phyloP scores from a whole-genome alignment of 2,329 filamentous ascomycete species.

The Colletotrichum sansevieriae region DNA sequence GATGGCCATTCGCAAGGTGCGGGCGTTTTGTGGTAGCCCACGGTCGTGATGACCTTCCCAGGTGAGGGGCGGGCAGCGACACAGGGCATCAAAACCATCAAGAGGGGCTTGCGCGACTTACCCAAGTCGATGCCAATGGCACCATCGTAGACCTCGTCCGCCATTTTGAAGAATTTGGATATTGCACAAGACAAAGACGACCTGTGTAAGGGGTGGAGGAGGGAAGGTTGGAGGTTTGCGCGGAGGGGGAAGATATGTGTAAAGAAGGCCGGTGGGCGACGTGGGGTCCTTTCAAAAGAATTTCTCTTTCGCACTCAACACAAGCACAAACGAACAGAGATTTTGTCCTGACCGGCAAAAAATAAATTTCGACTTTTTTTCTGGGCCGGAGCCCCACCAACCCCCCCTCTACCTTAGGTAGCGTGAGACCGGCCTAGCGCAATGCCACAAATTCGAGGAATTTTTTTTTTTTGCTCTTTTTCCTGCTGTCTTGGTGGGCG shows the following conservation, averaged over 20 bases:
- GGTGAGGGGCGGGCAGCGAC: constrained; percentile 36
- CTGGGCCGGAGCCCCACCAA: constrained; percentile 37
- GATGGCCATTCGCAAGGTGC: background rate
- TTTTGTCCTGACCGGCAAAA: constrained; percentile 41
- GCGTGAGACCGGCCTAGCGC: constrained; percentile 29
- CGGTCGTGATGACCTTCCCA: constrained; percentile 19
- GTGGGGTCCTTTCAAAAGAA: constrained; percentile 42
- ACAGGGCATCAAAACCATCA: constrained; percentile 24
- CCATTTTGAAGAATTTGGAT: constrained; percentile 73
- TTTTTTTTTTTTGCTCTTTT: constrained; percentile 32
- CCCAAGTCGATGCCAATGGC: constrained; percentile 99
- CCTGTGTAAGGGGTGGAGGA: constrained; percentile 43
- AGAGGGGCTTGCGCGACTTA: constrained; percentile 60
- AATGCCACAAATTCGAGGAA: constrained; percentile 39
- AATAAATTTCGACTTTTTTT: constrained; percentile 44
- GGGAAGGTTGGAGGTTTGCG: constrained; percentile 40
- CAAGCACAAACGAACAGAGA: constrained; percentile 34
- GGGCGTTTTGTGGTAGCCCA: constrained; percentile 32
- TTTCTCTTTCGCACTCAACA: constrained; percentile 40
- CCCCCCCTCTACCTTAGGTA: constrained; percentile 22
- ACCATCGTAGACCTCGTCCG: constrained; percentile 99
- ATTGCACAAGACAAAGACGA: constrained; percentile 42
- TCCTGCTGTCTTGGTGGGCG: constrained; percentile 24
- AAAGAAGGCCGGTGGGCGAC: constrained; percentile 38
- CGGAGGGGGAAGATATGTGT: constrained; percentile 41